Percentiles rank a stretch among this genome's conserved stretches.
Conservation (phyloP, 2,329 filamentous ascomycete species). For the Beauveria bassiana region DNA sequence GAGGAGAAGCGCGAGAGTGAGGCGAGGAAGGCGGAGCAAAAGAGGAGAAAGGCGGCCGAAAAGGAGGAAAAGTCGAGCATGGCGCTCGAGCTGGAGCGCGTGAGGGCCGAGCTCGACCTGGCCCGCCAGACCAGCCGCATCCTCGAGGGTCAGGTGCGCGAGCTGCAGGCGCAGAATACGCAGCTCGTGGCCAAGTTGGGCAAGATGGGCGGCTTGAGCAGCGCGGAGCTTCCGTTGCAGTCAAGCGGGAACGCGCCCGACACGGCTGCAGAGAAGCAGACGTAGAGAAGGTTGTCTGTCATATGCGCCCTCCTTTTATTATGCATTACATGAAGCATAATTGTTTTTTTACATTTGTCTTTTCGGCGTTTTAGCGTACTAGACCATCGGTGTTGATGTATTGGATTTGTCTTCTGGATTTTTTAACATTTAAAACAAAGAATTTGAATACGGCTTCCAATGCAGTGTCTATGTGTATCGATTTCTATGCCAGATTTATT, state of each 20-base stretch:
- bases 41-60: conserved; percentile 42
- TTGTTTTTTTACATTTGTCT: neutral
- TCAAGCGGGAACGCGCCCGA: neutral
- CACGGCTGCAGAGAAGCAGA: neutral
- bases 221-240: neutral
- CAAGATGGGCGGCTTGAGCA: conserved; percentile 24
- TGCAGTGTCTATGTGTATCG: neutral
- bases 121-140: conserved; percentile 46
- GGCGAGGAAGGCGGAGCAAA: conserved; percentile 48
- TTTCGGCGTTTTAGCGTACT: neutral
- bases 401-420: neutral
- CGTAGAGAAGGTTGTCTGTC: neutral
- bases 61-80: conserved; percentile 44
- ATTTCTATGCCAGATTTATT: neutral
- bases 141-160: conserved; percentile 46
- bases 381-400: neutral
- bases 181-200: conserved; percentile 47
- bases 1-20: conserved; percentile 58
- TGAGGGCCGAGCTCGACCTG: conserved; percentile 43
- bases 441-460: neutral
- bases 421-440: too few species aligned
- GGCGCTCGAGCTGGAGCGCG: conserved; percentile 44
- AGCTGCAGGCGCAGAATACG: conserved; percentile 54
- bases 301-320: neutral
- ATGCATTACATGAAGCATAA: neutral